Percentiles rank a stretch among this genome's conserved stretches.
Conservation (phyloP, 352 stramenopile species). For the Phytophthora podocarpi region DNA sequence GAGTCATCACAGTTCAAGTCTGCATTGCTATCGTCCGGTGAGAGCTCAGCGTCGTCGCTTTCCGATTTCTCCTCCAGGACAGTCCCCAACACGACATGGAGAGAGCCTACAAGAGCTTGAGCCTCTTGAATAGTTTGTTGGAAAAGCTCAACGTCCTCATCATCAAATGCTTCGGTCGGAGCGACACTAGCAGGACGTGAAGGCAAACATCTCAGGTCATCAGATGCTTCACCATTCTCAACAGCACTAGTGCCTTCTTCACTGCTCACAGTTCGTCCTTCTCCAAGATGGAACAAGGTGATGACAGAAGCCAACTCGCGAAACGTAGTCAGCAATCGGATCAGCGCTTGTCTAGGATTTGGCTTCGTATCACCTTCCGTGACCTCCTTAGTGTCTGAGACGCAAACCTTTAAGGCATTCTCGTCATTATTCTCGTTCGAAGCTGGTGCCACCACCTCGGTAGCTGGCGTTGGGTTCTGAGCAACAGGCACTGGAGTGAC, state of each 20-base stretch:
- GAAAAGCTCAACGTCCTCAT: constrained; percentile 28
- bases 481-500: background rate
- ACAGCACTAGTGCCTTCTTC: background rate
- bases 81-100: constrained; percentile 34
- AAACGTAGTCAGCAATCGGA: constrained; percentile 33
- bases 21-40: background rate
- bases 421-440: constrained; percentile 4
- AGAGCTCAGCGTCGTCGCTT: constrained; percentile 11
- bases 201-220: background rate
- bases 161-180: constrained; percentile 14
- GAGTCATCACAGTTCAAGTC: constrained; percentile 9
- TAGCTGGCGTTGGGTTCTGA: constrained; percentile 1
- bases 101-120: constrained; percentile 32
- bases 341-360: constrained; percentile 24
- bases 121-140: constrained; percentile 36
- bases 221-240: background rate
- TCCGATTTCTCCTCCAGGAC: constrained; percentile 20
- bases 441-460: background rate
- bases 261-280: constrained; percentile 5
- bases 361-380: constrained; percentile 2
- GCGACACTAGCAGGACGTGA: background rate
- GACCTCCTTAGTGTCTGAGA: no score
- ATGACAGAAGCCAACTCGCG: constrained; percentile 37
- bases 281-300: constrained; percentile 15
- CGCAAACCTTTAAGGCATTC: background rate